Base-by-base conservation (phyloP, 371 early-diverging fungal genomes). In the Funneliformis caledonium region DNA sequence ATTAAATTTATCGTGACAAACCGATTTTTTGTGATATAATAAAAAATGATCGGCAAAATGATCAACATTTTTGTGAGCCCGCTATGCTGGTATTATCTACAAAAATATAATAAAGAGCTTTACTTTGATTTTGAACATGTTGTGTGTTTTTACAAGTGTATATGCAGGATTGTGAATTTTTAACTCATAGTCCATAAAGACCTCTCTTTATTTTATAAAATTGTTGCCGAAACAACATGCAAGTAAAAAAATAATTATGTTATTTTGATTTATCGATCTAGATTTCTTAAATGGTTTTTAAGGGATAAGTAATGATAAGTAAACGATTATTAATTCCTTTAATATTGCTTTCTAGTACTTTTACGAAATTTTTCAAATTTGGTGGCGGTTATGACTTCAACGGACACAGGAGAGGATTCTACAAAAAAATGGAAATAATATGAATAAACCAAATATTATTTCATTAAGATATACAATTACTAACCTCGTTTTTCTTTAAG, bases 241-340 rank as follows among this genome's bases (percentile, higher is more conserved):
- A 62, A 62, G 62, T 62, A 62, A 62, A 62, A n/a, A 62, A 62
- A 62, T 45, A 62, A n/a, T 62, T 62, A 62, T 62, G 62, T 62
- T 62, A 2, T 62, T 62, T 62, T n/a, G n/a, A n/a, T n/a, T n/a
- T n/a, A 62, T 62, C 11, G 1, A 62, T 62, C 62, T 62, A 62
- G 62, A n/a, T n/a, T n/a, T n/a, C n/a, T n/a, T n/a, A n/a, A n/a
- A n/a, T n/a, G n/a, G n/a, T n/a, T n/a, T n/a, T n/a, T n/a, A n/a
- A n/a, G n/a, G n/a, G n/a, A n/a, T n/a, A n/a, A n/a, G n/a, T n/a
- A n/a, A n/a, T n/a, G n/a, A 62, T 62, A 22, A 22, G n/a, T 62
- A 62, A 62, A 62, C 11, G 7, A 31, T n/a, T 62, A 1, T 62
- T 62, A 62, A 62, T 62, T 62, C 7, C 62, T 2, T 10, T 62